phyloP scores from a whole-genome alignment of 164 flowering plant genomes.

The Stephania yunnanensis region DNA sequence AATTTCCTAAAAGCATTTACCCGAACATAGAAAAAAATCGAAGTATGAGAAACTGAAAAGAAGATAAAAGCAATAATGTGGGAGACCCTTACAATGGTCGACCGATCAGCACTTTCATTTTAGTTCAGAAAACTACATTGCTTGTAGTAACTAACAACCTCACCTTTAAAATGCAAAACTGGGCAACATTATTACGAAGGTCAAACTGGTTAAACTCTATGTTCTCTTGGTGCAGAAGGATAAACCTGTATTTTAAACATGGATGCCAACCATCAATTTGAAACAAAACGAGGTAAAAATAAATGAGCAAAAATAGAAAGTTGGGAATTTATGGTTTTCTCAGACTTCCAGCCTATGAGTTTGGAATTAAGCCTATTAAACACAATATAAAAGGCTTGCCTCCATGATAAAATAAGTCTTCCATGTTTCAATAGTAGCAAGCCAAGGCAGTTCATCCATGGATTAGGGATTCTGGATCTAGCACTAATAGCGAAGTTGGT shows the following conservation, averaged over 20 bases:
- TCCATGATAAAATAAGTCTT: too few species aligned
- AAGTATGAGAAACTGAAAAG: too few species aligned
- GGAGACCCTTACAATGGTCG: neutral
- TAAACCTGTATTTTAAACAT: slow-evolving; percentile 40
- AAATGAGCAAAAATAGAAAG: neutral
- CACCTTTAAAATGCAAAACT: slow-evolving; percentile 86
- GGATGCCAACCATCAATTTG: slow-evolving; percentile 5
- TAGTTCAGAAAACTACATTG: neutral
- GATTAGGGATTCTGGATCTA: too few species aligned
- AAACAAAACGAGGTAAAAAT: neutral
- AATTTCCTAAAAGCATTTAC: too few species aligned
- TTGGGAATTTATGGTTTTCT: neutral
- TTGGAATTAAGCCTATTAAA: too few species aligned
- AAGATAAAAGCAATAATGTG: neutral
- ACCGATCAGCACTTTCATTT: neutral
- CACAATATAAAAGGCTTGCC: too few species aligned
- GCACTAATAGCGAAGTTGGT: too few species aligned
- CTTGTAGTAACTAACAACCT: neutral
- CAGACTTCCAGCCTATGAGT: too few species aligned
- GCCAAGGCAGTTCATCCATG: too few species aligned
- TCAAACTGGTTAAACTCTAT: slow-evolving; percentile 75
- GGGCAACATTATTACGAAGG: slow-evolving; percentile 90
- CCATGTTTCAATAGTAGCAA: too few species aligned
- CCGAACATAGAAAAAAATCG: too few species aligned
- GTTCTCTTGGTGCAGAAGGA: slow-evolving; percentile 62